Percentiles rank a stretch among this genome's conserved stretches.
phyloP scores from a whole-genome alignment of 225 moss, liverwort and hornwort genomes.

The Physcomitrium patens region DNA sequence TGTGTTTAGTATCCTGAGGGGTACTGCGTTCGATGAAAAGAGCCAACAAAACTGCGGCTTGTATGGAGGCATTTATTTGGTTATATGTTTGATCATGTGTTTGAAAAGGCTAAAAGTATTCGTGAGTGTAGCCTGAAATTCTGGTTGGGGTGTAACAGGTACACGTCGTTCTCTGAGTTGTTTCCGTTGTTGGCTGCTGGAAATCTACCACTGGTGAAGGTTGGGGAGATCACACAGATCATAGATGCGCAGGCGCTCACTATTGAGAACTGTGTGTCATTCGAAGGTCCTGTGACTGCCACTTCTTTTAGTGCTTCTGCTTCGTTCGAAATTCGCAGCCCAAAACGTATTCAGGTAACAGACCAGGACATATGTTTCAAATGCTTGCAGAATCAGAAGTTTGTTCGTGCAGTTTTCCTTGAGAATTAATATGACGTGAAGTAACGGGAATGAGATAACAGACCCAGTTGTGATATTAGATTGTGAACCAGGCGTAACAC shows the following conservation, averaged over 20 bases:
- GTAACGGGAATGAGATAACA: neutral
- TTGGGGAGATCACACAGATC: constrained; percentile 94
- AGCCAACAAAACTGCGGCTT: neutral
- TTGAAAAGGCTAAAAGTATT: neutral
- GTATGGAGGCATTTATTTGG: neutral
- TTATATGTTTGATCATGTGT: constrained; percentile 5
- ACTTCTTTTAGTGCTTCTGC: constrained; percentile 84
- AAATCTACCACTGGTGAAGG: constrained; percentile 84
- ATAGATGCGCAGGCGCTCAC: constrained; percentile 75
- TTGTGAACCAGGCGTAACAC: too few species aligned
- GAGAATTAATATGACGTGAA: neutral
- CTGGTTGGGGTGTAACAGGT: constrained; percentile 52
- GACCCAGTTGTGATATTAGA: too few species aligned
- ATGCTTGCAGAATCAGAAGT: neutral
- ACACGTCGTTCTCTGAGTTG: constrained; percentile 91
- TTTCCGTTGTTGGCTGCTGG: constrained; percentile 84
- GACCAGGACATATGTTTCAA: neutral
- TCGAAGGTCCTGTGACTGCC: constrained; percentile 81
- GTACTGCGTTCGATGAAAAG: constrained; percentile 6
- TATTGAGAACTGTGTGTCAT: constrained; percentile 75
- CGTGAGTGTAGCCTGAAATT: neutral
- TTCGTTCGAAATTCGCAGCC: constrained; percentile 91
- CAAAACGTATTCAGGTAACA: constrained; percentile 92
- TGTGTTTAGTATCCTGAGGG: neutral
- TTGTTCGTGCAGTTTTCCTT: neutral